Conservation (phyloP, 116 monocot genomes). For the Dioscorea cayenensis region DNA sequence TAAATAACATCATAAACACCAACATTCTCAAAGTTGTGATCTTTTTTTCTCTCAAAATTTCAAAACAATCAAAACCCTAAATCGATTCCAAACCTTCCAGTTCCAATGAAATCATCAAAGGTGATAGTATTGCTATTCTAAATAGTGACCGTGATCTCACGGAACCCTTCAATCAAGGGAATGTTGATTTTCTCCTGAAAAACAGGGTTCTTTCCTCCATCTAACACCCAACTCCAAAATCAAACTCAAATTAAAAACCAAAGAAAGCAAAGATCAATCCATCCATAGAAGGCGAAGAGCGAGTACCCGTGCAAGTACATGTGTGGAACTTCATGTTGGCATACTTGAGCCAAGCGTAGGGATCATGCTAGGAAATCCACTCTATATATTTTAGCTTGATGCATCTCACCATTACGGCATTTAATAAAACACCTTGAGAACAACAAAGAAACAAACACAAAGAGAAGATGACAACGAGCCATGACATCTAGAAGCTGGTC, state of each 20-base stretch:
- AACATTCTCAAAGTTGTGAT: too few species aligned
- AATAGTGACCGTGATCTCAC: slow-evolving; percentile 41
- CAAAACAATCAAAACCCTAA: neutral
- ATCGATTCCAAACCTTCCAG: slow-evolving; percentile 24
- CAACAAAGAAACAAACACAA: neutral
- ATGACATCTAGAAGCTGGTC: slow-evolving; percentile 51
- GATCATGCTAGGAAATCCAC: slow-evolving; percentile 78
- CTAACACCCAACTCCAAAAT: slow-evolving; percentile 3
- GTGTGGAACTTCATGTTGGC: slow-evolving; percentile 68
- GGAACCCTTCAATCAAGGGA: slow-evolving; percentile 53
- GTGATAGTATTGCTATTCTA: slow-evolving; percentile 68
- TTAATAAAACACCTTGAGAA: neutral
- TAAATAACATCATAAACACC: neutral
- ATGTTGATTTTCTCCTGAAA: slow-evolving; percentile 47
- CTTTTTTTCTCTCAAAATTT: too few species aligned
- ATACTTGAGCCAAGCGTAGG: slow-evolving; percentile 79
- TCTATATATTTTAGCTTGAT: slow-evolving; percentile 62
- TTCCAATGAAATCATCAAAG: slow-evolving; percentile 49
- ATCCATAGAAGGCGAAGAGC: neutral
- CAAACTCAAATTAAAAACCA: neutral
- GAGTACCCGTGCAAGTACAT: slow-evolving; percentile 67
- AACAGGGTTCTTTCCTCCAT: slow-evolving; percentile 39
- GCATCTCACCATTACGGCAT: slow-evolving; percentile 42
- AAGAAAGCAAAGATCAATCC: neutral
- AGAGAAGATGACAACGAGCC: neutral